Evolutionary conservation across 495 filamentous ascomycete species (phyloP).

Genomic region (Talaromyces stipitatus): DNA sequence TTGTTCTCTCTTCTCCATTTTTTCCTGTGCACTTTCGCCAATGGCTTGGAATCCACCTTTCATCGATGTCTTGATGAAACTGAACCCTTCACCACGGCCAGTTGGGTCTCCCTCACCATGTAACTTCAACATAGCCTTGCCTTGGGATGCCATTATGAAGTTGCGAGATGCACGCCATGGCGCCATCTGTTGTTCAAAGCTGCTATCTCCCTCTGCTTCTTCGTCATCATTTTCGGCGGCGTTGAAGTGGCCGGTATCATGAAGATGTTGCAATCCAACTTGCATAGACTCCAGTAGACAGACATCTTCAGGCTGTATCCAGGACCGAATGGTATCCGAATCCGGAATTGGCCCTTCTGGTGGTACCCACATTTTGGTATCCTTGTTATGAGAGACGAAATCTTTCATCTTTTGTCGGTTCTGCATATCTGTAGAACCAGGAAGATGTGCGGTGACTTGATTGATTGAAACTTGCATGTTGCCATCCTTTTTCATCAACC

Average conservation of each 20-base stretch:
- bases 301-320: slow-evolving; percentile 92
- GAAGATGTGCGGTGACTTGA: slow-evolving; percentile 82
- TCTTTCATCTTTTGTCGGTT: slow-evolving; percentile 96
- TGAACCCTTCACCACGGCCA: slow-evolving; percentile 86
- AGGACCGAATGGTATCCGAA: slow-evolving; percentile 64
- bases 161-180: slow-evolving; percentile 94
- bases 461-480: slow-evolving; percentile 60
- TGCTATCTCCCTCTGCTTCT: slow-evolving; percentile 57
- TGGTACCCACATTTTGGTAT: slow-evolving; percentile 77
- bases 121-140: slow-evolving; percentile 94
- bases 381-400: slow-evolving; percentile 82
- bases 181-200: slow-evolving; percentile 81
- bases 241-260: slow-evolving; percentile 70
- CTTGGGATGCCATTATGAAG: slow-evolving; percentile 85
- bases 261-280: slow-evolving; percentile 75
- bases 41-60: slow-evolving; percentile 93
- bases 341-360: slow-evolving; percentile 63
- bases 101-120: slow-evolving; percentile 96
- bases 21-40: slow-evolving; percentile 81
- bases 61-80: slow-evolving; percentile 95
- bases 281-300: slow-evolving; percentile 96
- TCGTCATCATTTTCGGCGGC: slow-evolving; percentile 65
- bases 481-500: slow-evolving; percentile 67
- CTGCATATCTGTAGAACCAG: slow-evolving; percentile 85
- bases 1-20: slow-evolving; percentile 69